Conservation (phyloP, 495 filamentous ascomycete species). For the Penicillium paxilli region DNA sequence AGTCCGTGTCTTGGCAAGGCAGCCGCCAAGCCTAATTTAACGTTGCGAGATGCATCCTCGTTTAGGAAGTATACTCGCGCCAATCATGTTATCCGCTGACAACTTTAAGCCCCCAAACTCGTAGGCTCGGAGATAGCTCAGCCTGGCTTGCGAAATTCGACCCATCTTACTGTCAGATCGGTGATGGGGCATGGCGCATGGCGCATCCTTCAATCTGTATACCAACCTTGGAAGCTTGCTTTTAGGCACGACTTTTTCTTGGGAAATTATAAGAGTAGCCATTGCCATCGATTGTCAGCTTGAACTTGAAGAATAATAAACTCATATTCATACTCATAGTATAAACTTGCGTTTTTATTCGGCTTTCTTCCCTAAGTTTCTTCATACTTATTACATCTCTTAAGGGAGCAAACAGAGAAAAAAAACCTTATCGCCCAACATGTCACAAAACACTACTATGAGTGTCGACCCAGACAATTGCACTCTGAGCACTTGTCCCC, state of each 20-base stretch:
- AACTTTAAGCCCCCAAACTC: not conserved
- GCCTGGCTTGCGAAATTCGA: not conserved
- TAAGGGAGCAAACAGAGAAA: conserved; percentile 3
- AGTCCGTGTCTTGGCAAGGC: conserved; percentile 11
- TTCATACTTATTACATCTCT: not conserved
- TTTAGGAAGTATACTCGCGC: conserved; percentile 7
- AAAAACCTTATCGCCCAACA: conserved; percentile 1
- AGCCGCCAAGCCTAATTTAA: not conserved
- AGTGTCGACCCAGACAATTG: conserved; percentile 20
- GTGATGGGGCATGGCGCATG: conserved; percentile 11
- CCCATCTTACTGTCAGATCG: not conserved
- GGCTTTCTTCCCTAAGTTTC: not conserved
- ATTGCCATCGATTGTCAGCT: too few relatives aligned
- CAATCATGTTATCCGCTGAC: not conserved
- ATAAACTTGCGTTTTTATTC: not conserved
- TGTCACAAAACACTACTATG: too few relatives aligned
- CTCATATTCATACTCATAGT: too few relatives aligned
- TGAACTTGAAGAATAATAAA: too few relatives aligned
- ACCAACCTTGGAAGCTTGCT: too few relatives aligned
- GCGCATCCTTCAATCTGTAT: too few relatives aligned
- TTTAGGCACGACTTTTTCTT: conserved; percentile 3
- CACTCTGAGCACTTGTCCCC: conserved; percentile 35
- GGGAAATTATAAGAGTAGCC: too few relatives aligned
- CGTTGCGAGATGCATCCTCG: too few relatives aligned
- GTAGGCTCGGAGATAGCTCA: not conserved